Percentiles rank a stretch among this genome's conserved stretches.
phyloP scores from a whole-genome alignment of 2,329 filamentous ascomycete genomes.

The Pestalotiopsis sp. region DNA sequence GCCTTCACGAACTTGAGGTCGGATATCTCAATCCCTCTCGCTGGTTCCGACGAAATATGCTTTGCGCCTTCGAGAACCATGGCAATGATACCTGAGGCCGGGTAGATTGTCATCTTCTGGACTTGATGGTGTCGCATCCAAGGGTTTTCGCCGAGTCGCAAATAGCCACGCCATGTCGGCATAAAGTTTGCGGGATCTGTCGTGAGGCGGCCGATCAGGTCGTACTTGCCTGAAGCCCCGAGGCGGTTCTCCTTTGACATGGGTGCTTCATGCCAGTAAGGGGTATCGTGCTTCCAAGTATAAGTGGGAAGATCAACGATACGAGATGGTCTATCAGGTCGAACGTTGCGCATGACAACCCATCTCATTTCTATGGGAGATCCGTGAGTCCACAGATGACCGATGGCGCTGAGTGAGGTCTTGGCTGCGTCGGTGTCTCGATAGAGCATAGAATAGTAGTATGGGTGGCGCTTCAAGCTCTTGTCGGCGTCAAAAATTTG shows the following conservation, averaged over 20 bases:
- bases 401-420: constrained; percentile 21
- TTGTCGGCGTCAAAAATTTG: constrained; percentile 24
- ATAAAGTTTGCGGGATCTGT: constrained; percentile 47
- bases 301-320: constrained; percentile 53
- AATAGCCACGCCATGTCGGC: constrained; percentile 51
- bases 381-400: constrained; percentile 23
- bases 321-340: constrained; percentile 22
- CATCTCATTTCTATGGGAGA: constrained; percentile 20
- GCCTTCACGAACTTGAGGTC: constrained; percentile 51
- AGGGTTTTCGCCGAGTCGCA: constrained; percentile 50
- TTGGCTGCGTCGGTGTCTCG: constrained; percentile 11
- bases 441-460: constrained; percentile 21
- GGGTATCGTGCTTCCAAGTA: constrained; percentile 55
- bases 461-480: constrained; percentile 15
- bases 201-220: constrained; percentile 52
- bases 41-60: constrained; percentile 35
- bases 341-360: constrained; percentile 23
- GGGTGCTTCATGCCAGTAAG: constrained; percentile 57
- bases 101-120: constrained; percentile 52
- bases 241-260: constrained; percentile 46
- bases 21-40: constrained; percentile 44
- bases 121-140: constrained; percentile 57
- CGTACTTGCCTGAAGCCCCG: constrained; percentile 47
- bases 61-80: constrained; percentile 52
- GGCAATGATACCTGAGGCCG: constrained; percentile 50